Conservation (phyloP, 441 rosid species). For the Macaranga tanarius region DNA sequence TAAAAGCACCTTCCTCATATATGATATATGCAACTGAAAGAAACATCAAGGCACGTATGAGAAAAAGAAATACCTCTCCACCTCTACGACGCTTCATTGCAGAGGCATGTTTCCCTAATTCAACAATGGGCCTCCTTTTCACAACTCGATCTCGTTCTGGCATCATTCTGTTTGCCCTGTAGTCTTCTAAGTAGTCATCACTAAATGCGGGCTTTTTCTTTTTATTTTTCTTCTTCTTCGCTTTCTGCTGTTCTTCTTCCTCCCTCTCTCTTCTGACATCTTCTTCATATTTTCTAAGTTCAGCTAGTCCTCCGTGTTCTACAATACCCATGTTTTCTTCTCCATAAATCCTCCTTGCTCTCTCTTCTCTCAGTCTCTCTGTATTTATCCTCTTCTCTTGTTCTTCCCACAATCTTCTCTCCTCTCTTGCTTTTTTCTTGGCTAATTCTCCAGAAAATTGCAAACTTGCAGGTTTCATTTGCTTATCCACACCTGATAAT, state of each 20-base stretch:
- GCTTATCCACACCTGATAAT: conserved; percentile 64
- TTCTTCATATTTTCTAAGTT: conserved; percentile 72
- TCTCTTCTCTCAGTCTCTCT: conserved; percentile 53
- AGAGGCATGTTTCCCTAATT: conserved; percentile 52
- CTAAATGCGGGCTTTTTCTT: conserved; percentile 54
- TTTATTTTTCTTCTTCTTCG: conserved; percentile 77
- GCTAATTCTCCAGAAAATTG: conserved; percentile 44
- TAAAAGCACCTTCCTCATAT: neutral
- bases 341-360: conserved; percentile 39
- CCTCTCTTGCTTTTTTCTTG: conserved; percentile 60
- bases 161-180: conserved; percentile 52
- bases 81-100: conserved; percentile 89
- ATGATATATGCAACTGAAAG: neutral
- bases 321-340: conserved; percentile 48
- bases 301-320: conserved; percentile 64
- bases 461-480: conserved; percentile 41
- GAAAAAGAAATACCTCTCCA: conserved; percentile 69
- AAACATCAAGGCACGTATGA: conserved; percentile 10
- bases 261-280: conserved; percentile 73
- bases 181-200: conserved; percentile 68
- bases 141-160: conserved; percentile 65
- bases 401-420: conserved; percentile 78
- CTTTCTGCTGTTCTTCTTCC: conserved; percentile 80
- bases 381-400: conserved; percentile 62
- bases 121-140: conserved; percentile 57